Percentiles rank a stretch among this genome's conserved stretches.
Conservation (phyloP, 352 stramenopile genomes). For the Hyaloperonospora brassicae region DNA sequence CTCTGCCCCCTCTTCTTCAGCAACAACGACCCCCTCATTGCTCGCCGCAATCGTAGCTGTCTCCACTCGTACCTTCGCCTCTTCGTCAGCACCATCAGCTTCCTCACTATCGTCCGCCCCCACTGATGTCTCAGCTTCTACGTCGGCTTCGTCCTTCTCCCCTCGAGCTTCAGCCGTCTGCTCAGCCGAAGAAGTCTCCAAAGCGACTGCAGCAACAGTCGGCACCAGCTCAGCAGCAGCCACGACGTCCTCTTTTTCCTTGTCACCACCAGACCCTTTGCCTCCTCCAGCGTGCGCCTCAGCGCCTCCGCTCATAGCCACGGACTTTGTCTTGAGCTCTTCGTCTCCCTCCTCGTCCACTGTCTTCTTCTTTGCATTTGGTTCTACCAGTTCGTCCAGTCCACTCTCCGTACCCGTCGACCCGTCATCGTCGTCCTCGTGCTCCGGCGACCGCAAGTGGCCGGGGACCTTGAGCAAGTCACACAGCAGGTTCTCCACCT, state of each 20-base stretch:
- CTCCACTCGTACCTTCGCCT: conserved; percentile 10
- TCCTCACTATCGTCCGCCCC: too few species aligned
- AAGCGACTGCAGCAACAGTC: conserved; percentile 3
- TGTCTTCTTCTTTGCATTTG: conserved; percentile 11
- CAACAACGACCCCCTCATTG: background rate
- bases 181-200: conserved; percentile 6
- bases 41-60: conserved; percentile 3
- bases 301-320: too few species aligned
- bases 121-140: too few species aligned
- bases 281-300: too few species aligned
- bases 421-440: conserved; percentile 21
- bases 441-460: conserved; percentile 24
- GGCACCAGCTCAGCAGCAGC: conserved; percentile 5
- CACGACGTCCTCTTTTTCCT: conserved; percentile 14
- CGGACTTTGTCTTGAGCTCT: background rate
- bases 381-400: conserved; percentile 20
- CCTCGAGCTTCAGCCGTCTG: background rate
- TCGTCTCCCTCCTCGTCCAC: conserved; percentile 5
- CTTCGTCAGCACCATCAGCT: too few species aligned
- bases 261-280: background rate
- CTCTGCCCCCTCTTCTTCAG: conserved; percentile 1
- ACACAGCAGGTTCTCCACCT: conserved; percentile 39
- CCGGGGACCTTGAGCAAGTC: conserved; percentile 47
- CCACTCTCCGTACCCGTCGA: conserved; percentile 34
- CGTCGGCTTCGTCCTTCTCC: too few species aligned